These are phyloP conservation scores for Fragaria iinumae DNA, from an alignment of 306 rosid genomes.

Conservation along the genomic window DNA sequence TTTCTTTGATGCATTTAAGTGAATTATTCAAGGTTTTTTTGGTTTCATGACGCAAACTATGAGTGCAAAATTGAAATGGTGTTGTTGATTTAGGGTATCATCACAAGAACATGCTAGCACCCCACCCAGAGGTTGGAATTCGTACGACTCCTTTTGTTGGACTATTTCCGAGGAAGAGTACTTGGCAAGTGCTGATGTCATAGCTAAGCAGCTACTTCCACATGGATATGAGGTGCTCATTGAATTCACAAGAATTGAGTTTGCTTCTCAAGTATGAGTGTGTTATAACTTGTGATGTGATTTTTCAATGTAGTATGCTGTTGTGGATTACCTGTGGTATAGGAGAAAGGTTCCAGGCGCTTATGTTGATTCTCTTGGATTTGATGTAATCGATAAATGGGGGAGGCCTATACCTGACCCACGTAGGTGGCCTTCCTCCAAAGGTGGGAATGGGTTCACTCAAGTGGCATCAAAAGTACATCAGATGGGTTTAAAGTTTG, in stretches of 20 bases:
- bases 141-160: conserved; percentile 96
- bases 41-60: conserved; percentile 16
- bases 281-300: not conserved
- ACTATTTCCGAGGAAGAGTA: conserved; percentile 74
- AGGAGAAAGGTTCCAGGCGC: conserved; percentile 82
- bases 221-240: conserved; percentile 75
- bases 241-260: not conserved
- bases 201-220: conserved; percentile 49
- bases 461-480: conserved; percentile 75
- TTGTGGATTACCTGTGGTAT: conserved; percentile 98
- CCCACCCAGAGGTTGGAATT: conserved; percentile 99
- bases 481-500: conserved; percentile 81
- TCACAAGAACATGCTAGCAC: conserved; percentile 52
- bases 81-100: conserved; percentile 44
- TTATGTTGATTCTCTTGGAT: conserved; percentile 70
- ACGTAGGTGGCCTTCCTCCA: conserved; percentile 88
- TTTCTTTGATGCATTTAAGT: not conserved
- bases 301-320: conserved; percentile 63
- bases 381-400: conserved; percentile 89
- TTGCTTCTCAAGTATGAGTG: not conserved
- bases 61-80: not conserved
- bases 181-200: conserved; percentile 54
- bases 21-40: not conserved
- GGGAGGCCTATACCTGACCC: conserved; percentile 93
- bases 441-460: conserved; percentile 68